These are phyloP conservation scores for Lipomyces japonicus DNA, from an alignment of 805 yeast genomes.

Conservation along the genomic window DNA sequence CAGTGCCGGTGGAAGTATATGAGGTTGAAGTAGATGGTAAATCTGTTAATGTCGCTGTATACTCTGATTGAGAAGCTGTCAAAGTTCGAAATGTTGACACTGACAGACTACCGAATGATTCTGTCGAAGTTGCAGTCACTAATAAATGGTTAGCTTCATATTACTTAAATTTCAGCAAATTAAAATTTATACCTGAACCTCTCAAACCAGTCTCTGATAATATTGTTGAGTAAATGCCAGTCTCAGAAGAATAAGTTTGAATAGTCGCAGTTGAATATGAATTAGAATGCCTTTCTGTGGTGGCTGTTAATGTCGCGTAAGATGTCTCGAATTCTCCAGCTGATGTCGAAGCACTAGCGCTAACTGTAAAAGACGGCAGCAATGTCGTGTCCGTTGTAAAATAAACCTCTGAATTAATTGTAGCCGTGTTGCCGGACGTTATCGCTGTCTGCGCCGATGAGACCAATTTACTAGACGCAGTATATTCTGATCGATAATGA, in stretches of 20 bases:
- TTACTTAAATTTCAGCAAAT: no score
- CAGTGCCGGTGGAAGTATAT: slow-evolving; percentile 25
- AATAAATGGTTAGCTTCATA: not conserved
- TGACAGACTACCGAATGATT: not conserved
- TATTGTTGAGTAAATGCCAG: no score
- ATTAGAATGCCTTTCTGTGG: no score
- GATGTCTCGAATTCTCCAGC: not conserved
- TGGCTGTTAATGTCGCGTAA: no score
- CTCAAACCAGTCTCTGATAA: no score
- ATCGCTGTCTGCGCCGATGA: not conserved
- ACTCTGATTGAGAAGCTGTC: not conserved
- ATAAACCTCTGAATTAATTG: not conserved
- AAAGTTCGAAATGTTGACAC: not conserved
- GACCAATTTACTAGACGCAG: not conserved
- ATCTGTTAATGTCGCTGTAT: not conserved
- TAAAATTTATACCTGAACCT: no score
- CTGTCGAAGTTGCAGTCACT: not conserved
- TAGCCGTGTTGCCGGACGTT: not conserved
- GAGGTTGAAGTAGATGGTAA: not conserved
- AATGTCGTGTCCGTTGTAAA: not conserved
- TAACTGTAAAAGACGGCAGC: not conserved
- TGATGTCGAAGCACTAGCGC: not conserved
- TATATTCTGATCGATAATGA: not conserved
- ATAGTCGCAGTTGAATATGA: no score
- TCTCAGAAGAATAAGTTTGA: not conserved